Conservation (phyloP, 164 flowering plant genomes). For the Akebia trifoliata region DNA sequence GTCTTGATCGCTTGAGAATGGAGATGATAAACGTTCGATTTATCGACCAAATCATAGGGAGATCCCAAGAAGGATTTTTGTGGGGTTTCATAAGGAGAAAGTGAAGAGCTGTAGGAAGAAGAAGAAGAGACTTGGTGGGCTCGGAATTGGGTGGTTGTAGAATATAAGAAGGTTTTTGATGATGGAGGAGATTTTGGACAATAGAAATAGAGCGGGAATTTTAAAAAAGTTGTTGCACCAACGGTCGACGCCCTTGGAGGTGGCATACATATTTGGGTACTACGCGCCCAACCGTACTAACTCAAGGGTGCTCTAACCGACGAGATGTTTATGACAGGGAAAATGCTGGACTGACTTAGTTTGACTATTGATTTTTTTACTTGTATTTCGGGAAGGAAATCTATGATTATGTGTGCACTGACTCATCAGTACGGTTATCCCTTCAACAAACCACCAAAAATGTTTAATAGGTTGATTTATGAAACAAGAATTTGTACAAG, state of each 20-base stretch:
- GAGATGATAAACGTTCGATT: conserved; percentile 12
- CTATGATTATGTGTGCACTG: no score
- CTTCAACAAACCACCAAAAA: no score
- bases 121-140: background rate
- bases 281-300: no score
- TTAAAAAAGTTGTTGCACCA: conserved; percentile 5
- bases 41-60: background rate
- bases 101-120: background rate
- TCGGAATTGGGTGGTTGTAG: background rate
- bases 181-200: background rate
- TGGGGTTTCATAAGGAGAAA: background rate
- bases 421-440: no score
- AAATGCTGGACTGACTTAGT: no score
- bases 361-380: no score
- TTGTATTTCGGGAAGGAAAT: no score
- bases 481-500: no score
- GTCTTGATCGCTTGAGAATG: conserved; percentile 40
- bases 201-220: conserved; percentile 10
- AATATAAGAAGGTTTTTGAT: background rate
- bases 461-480: no score
- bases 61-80: background rate
- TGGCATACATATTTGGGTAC: background rate
- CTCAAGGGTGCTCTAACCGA: no score
- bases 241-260: background rate
- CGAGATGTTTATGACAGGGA: no score